Percentiles rank a stretch among this genome's conserved stretches.
These are phyloP conservation scores for Umbelopsis ramanniana DNA, from an alignment of 192 early-diverging fungal genomes.

Conservation along the genomic window DNA sequence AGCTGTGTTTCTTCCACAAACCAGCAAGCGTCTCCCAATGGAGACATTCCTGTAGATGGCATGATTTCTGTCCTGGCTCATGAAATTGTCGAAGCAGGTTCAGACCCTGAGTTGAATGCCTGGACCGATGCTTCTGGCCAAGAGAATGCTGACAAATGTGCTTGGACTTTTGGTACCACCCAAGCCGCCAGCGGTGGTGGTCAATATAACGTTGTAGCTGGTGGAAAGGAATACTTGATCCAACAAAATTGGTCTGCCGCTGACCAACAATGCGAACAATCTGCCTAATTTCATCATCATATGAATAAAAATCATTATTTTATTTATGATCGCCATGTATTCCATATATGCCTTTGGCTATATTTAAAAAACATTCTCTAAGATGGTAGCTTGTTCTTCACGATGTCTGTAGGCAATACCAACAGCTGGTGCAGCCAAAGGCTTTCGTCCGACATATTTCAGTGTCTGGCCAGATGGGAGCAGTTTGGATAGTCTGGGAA, in stretches of 20 bases:
- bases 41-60: constrained; percentile 39
- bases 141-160: constrained; percentile 42
- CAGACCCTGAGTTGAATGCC: constrained; percentile 40
- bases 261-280: constrained; percentile 15
- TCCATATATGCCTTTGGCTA: neutral
- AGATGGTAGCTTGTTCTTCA: constrained; percentile 64
- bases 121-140: constrained; percentile 34
- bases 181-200: constrained; percentile 16
- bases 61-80: constrained; percentile 45
- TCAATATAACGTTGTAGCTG: constrained; percentile 34
- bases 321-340: neutral
- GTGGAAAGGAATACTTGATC: constrained; percentile 34
- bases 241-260: constrained; percentile 39
- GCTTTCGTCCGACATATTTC: constrained; percentile 72
- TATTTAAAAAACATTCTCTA: constrained; percentile 51
- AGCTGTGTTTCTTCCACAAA: constrained; percentile 18
- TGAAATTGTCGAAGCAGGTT: constrained; percentile 32
- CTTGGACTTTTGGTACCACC: constrained; percentile 30
- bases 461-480: constrained; percentile 39
- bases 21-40: constrained; percentile 26
- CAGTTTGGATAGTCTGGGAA: constrained; percentile 69
- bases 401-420: constrained; percentile 74
- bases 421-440: constrained; percentile 81
- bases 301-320: neutral
- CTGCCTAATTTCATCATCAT: constrained; percentile 16